Evolutionary conservation across 2,329 filamentous ascomycete genomes (phyloP).

Genomic region (Talaromyces sp.): DNA sequence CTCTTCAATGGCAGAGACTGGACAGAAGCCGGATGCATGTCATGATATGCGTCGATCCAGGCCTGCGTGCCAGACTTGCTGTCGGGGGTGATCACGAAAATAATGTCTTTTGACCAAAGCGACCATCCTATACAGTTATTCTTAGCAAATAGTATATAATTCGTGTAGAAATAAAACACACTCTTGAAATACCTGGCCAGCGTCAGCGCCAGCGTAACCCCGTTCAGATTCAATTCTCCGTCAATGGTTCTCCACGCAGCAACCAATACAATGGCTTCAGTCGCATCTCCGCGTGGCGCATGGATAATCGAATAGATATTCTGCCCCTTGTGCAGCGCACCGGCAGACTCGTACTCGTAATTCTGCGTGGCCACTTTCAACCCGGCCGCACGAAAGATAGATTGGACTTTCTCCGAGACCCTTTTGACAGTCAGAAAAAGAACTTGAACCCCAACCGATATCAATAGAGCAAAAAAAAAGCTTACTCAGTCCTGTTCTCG

Average conservation of each 20-base stretch:
- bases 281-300: conserved; percentile 90
- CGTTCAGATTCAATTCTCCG: conserved; percentile 75
- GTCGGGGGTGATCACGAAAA: conserved; percentile 83
- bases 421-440: conserved; percentile 16
- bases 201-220: conserved; percentile 79
- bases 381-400: conserved; percentile 71
- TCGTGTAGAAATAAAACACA: conserved; percentile 25
- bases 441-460: neutral
- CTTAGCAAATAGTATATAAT: neutral
- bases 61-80: conserved; percentile 87
- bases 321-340: conserved; percentile 69
- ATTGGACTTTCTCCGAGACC: conserved; percentile 66
- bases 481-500: conserved; percentile 8
- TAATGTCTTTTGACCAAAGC: conserved; percentile 98
- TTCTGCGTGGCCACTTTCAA: conserved; percentile 84
- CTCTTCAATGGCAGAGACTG: conserved; percentile 81
- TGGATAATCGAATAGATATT: conserved; percentile 93
- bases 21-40: conserved; percentile 70
- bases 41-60: conserved; percentile 97
- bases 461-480: neutral
- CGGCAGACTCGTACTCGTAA: conserved; percentile 78
- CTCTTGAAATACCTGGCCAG: conserved; percentile 92
- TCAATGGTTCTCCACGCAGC: conserved; percentile 83
- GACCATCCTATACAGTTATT: conserved; percentile 65
- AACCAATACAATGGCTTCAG: conserved; percentile 90